Evolutionary conservation across 2,329 filamentous ascomycete genomes (phyloP).

Genomic region (Calycina herbarum): DNA sequence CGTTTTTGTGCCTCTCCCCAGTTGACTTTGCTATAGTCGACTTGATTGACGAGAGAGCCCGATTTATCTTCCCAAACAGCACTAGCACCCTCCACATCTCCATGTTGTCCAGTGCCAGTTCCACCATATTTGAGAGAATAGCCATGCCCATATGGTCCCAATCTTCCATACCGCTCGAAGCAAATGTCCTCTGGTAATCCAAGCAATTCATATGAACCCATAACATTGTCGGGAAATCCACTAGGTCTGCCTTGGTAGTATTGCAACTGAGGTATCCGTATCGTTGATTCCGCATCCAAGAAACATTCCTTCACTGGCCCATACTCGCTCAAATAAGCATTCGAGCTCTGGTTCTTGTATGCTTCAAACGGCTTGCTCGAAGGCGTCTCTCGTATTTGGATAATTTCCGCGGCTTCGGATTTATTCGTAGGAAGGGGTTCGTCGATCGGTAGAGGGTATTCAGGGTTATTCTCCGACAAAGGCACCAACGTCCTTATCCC

Average conservation of each 20-base stretch:
- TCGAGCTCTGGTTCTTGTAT: slow-evolving; percentile 54
- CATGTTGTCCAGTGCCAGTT: slow-evolving; percentile 80
- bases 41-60: slow-evolving; percentile 50
- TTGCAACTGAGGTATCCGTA: slow-evolving; percentile 68
- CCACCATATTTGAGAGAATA: slow-evolving; percentile 80
- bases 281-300: slow-evolving; percentile 64
- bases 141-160: slow-evolving; percentile 86
- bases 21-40: slow-evolving; percentile 75
- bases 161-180: slow-evolving; percentile 86
- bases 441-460: slow-evolving; percentile 72
- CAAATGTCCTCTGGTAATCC: slow-evolving; percentile 82
- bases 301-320: slow-evolving; percentile 69
- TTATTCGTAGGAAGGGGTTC: slow-evolving; percentile 49
- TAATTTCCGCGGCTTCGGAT: slow-evolving; percentile 35
- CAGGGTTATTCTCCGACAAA: slow-evolving; percentile 66
- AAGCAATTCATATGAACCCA: slow-evolving; percentile 84
- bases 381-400: slow-evolving; percentile 43
- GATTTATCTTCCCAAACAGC: slow-evolving; percentile 66
- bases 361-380: slow-evolving; percentile 60
- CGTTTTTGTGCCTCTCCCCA: slow-evolving; percentile 78
- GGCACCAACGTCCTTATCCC: slow-evolving; percentile 74
- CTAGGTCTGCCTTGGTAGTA: slow-evolving; percentile 76
- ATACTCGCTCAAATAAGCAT: slow-evolving; percentile 52
- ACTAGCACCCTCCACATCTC: slow-evolving; percentile 78
- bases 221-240: slow-evolving; percentile 80